Conservation (phyloP, 768 basidiomycete species). For the Boletus rubroflammeus region DNA sequence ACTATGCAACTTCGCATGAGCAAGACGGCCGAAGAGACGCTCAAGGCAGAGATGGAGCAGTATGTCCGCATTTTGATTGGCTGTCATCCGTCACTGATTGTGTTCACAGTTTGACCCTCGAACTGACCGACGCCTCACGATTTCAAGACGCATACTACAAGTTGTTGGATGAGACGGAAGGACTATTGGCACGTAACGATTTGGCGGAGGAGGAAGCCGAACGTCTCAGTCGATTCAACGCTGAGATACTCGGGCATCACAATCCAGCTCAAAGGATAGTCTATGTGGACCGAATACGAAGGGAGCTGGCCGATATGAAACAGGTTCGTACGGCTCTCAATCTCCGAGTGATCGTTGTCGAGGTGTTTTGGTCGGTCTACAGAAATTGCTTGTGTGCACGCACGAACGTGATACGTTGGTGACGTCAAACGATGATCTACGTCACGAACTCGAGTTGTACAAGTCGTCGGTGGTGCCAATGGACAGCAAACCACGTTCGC, state of each 20-base stretch:
- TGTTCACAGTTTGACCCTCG: conserved; percentile 38
- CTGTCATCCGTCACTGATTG: background rate
- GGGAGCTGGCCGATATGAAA: conserved; percentile 76
- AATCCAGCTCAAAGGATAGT: conserved; percentile 84
- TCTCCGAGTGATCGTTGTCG: background rate
- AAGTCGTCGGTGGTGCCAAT: conserved; percentile 51
- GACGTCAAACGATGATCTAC: conserved; percentile 44
- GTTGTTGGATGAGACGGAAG: conserved; percentile 59
- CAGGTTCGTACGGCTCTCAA: conserved; percentile 49
- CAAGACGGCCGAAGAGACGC: conserved; percentile 62
- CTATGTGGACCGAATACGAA: conserved; percentile 81
- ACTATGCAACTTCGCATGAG: conserved; percentile 49
- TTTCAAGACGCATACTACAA: conserved; percentile 72
- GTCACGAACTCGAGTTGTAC: conserved; percentile 56
- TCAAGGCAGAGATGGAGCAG: conserved; percentile 68
- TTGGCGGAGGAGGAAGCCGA: conserved; percentile 79
- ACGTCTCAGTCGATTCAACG: conserved; percentile 76
- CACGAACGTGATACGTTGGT: conserved; percentile 48
- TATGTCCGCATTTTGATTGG: conserved; percentile 33
- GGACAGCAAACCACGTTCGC: conserved; percentile 51
- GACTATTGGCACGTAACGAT: conserved; percentile 64
- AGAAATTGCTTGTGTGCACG: conserved; percentile 49
- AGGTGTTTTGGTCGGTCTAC: background rate
- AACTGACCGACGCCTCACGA: conserved; percentile 55
- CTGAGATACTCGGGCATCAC: conserved; percentile 78